Conservation (phyloP, 768 basidiomycete genomes). For the Amanita inopinata region DNA sequence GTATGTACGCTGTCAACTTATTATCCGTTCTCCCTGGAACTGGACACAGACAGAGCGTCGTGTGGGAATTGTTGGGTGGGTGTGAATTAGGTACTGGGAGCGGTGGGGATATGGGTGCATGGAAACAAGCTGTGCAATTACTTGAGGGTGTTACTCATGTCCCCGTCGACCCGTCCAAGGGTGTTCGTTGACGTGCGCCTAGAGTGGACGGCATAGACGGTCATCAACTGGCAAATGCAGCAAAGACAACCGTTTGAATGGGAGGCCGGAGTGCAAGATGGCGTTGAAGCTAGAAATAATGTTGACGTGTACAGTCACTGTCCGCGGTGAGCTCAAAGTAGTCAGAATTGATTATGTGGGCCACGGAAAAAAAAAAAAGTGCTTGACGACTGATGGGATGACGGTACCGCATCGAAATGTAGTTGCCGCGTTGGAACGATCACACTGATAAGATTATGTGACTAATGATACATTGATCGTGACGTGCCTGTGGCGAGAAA, state of each 20-base stretch:
- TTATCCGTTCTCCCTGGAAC: too few species aligned
- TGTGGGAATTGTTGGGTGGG: too few species aligned
- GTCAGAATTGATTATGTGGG: neutral
- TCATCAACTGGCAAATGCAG: neutral
- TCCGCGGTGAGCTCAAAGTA: slow-evolving; percentile 5
- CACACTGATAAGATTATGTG: slow-evolving; percentile 16
- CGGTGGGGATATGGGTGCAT: too few species aligned
- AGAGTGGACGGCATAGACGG: neutral
- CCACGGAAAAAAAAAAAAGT: neutral
- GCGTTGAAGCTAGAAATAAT: neutral
- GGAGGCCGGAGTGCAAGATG: neutral
- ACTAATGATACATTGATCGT: slow-evolving; percentile 9
- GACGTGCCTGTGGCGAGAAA: slow-evolving; percentile 16
- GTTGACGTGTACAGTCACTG: slow-evolving; percentile 9
- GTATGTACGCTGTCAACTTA: too few species aligned
- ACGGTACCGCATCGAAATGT: slow-evolving; percentile 10
- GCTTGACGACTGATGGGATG: slow-evolving; percentile 2
- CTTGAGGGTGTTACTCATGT: too few species aligned
- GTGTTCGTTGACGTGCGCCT: neutral
- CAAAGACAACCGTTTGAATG: neutral
- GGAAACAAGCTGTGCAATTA: too few species aligned
- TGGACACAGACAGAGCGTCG: too few species aligned
- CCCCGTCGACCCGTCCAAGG: neutral
- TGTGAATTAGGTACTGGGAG: too few species aligned
- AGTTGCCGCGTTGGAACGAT: slow-evolving; percentile 9